Percentiles rank a stretch among this genome's conserved stretches.
Evolutionary conservation across 2,329 filamentous ascomycete genomes (phyloP).

Genomic region (Dactylellina drechsleri): DNA sequence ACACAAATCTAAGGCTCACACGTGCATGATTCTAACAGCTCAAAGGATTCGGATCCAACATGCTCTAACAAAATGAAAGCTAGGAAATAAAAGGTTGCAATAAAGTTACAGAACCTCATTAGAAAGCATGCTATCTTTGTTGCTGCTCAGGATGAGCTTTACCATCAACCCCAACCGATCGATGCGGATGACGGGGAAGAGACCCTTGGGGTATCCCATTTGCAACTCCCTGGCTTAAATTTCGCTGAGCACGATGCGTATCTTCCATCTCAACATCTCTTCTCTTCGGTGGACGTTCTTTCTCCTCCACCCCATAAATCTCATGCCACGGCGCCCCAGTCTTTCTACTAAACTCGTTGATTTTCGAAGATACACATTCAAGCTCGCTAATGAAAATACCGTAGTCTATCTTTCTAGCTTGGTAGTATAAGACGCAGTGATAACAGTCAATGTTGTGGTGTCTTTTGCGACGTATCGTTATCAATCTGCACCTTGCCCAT

Average conservation of each 20-base stretch:
- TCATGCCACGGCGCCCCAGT: background rate
- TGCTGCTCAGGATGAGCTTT: too few species aligned
- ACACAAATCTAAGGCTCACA: background rate
- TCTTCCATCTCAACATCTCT: background rate
- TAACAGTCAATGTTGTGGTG: background rate
- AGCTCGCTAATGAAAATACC: background rate
- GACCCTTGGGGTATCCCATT: too few species aligned
- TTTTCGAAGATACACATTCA: background rate
- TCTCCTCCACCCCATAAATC: background rate
- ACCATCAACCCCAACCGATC: too few species aligned
- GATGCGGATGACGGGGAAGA: too few species aligned
- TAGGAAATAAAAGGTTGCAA: too few species aligned
- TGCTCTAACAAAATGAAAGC: too few species aligned
- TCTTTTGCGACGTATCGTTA: background rate
- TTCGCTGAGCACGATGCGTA: too few species aligned
- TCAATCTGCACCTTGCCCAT: background rate
- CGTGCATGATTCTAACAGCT: background rate
- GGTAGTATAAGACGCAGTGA: background rate
- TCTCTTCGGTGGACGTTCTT: background rate
- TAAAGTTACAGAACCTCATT: too few species aligned
- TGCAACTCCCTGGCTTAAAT: too few species aligned
- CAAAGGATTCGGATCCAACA: slow-evolving; percentile 4
- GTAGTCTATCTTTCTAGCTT: background rate
- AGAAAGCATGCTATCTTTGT: too few species aligned
- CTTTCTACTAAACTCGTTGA: background rate